phyloP scores from a whole-genome alignment of 1,139 yeast species.

The Trichomonascaceae sp. region DNA sequence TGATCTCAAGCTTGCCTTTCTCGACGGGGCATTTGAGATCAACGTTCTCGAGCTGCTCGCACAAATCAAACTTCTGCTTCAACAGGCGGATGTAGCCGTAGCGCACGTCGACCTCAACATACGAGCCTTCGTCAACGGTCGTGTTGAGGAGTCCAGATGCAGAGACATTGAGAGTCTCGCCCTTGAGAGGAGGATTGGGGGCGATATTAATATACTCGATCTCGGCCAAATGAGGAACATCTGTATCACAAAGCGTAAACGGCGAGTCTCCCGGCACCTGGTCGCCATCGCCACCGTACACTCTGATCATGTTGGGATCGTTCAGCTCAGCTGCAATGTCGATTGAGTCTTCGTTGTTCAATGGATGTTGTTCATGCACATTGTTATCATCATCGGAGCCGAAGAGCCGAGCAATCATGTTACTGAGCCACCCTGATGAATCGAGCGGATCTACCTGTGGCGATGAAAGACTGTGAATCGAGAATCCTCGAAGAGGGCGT shows the following conservation, averaged over 20 bases:
- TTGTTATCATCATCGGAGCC: no score
- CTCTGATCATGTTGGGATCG: slow-evolving; percentile 3
- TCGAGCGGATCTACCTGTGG: no score
- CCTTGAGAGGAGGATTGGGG: slow-evolving; percentile 86
- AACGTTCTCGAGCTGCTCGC: slow-evolving; percentile 75
- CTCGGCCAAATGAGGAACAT: slow-evolving; percentile 46
- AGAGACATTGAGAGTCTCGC: slow-evolving; percentile 59
- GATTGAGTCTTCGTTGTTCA: no score
- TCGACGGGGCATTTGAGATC: slow-evolving; percentile 66
- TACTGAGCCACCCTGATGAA: no score
- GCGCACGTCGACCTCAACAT: slow-evolving; percentile 84
- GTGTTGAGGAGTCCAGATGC: slow-evolving; percentile 54
- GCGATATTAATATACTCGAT: slow-evolving; percentile 45
- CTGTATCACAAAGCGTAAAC: slow-evolving; percentile 57
- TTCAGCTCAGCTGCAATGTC: no score
- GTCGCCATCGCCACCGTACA: no score
- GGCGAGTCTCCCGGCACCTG: slow-evolving; percentile 83
- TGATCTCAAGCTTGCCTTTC: slow-evolving; percentile 51
- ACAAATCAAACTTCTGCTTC: slow-evolving; percentile 77
- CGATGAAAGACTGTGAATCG: no score
- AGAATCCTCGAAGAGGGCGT: no score
- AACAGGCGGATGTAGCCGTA: slow-evolving; percentile 82
- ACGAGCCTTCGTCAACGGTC: slow-evolving; percentile 67
- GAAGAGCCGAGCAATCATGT: no score
- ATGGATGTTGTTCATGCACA: no score